Percentiles rank a stretch among this genome's conserved stretches.
Evolutionary conservation across 2,329 filamentous ascomycete genomes (phyloP).

Genomic region (Calonectria hawksworthii): DNA sequence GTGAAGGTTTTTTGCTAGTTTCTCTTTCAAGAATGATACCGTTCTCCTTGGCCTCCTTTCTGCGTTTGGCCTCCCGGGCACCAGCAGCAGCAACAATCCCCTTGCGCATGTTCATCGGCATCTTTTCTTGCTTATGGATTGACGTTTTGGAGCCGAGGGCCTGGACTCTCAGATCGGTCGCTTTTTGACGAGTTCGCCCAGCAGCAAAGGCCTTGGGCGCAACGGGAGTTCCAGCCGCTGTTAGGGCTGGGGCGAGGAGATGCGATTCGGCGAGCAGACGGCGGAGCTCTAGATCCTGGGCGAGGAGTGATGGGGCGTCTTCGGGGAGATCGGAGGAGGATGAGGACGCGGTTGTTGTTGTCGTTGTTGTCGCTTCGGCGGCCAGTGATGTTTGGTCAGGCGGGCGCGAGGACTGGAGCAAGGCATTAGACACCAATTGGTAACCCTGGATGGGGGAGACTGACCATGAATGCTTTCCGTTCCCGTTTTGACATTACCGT

Average conservation of each 20-base stretch:
- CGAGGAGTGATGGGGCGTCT: constrained; percentile 78
- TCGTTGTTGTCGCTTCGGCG: constrained; percentile 34
- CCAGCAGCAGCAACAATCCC: constrained; percentile 82
- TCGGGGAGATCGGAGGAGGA: constrained; percentile 61
- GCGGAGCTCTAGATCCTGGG: constrained; percentile 93
- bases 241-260: constrained; percentile 72
- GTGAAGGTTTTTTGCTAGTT: constrained; percentile 55
- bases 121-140: constrained; percentile 83
- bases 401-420: constrained; percentile 61
- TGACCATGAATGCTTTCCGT: constrained; percentile 83
- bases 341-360: constrained; percentile 39
- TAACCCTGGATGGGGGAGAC: constrained; percentile 4
- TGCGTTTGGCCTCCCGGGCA: constrained; percentile 76
- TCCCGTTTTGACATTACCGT: constrained; percentile 74
- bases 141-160: constrained; percentile 83
- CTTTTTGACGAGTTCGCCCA: constrained; percentile 84
- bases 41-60: constrained; percentile 88
- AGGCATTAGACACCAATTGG: constrained; percentile 18
- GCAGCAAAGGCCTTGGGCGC: constrained; percentile 60
- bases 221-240: constrained; percentile 55
- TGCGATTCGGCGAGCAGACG: constrained; percentile 93
- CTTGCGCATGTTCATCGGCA: constrained; percentile 89
- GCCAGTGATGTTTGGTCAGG: constrained; percentile 53
- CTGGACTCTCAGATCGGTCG: constrained; percentile 86
- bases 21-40: constrained; percentile 85